A percentile compares a stretch with the other conserved stretches of the same genome.
phyloP scores from a whole-genome alignment of 306 rosid genomes.

The Sechiopsis laciniata region DNA sequence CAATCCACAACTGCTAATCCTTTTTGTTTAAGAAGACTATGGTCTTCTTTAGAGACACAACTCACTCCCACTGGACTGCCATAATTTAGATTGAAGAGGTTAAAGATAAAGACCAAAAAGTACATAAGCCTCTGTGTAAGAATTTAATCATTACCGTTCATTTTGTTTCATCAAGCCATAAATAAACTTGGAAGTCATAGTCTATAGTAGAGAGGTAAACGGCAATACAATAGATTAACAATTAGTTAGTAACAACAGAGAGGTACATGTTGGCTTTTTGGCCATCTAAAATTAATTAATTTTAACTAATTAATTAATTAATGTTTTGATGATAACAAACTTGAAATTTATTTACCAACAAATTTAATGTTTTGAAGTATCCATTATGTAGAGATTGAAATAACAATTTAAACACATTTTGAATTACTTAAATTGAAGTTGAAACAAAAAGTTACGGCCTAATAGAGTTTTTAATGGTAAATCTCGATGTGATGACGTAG shows the following conservation, averaged over 20 bases:
- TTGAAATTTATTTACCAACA: too few relatives aligned
- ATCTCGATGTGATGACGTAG: too few relatives aligned
- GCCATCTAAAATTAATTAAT: too few relatives aligned
- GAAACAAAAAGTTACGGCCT: too few relatives aligned
- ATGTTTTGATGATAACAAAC: too few relatives aligned
- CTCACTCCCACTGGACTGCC: conserved; percentile 79
- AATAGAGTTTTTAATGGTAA: too few relatives aligned
- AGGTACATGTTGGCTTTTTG: too few relatives aligned
- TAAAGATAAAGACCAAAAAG: neutral
- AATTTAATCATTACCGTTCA: neutral
- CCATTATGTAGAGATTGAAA: too few relatives aligned
- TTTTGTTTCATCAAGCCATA: neutral
- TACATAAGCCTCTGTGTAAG: neutral
- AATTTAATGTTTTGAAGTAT: too few relatives aligned
- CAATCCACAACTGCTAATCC: conserved; percentile 98
- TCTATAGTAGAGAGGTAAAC: neutral
- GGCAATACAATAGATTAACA: neutral
- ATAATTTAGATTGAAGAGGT: conserved; percentile 23
- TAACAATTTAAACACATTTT: too few relatives aligned
- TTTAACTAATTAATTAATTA: too few relatives aligned
- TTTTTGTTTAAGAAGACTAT: conserved; percentile 47
- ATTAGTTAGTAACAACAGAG: neutral
- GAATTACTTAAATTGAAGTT: too few relatives aligned
- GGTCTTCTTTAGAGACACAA: conserved; percentile 90
- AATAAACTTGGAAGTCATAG: neutral